Percentiles rank a stretch among this genome's conserved stretches.
Conservation (phyloP, 495 filamentous ascomycete species). For the Trypethelium eluteriae region DNA sequence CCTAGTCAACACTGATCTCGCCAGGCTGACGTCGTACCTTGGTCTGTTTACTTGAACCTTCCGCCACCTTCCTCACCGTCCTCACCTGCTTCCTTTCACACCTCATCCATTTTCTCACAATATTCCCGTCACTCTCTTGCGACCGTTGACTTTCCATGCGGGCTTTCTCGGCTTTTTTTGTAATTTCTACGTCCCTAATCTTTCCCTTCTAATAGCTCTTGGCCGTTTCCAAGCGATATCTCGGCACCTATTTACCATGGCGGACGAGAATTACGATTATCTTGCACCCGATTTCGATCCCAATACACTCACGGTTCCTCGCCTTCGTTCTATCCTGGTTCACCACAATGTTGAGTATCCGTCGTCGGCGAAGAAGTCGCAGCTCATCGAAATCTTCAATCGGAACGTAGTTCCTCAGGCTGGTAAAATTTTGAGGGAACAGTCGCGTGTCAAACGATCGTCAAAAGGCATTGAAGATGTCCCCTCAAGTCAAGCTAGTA, state of each 20-base stretch:
- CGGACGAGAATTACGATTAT: conserved; percentile 51
- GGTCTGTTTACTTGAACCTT: background rate
- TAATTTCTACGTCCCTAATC: background rate
- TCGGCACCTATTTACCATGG: background rate
- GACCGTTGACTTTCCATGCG: background rate
- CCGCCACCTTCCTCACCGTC: background rate
- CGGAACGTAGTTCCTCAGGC: conserved; percentile 70
- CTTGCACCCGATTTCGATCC: conserved; percentile 80
- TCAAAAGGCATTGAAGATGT: conserved; percentile 79
- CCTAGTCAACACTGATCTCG: background rate
- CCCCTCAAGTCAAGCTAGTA: conserved; percentile 49
- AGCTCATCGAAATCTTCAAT: conserved; percentile 77
- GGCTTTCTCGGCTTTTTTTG: background rate
- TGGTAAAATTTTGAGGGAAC: conserved; percentile 62
- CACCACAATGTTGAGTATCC: conserved; percentile 78
- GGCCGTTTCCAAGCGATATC: background rate
- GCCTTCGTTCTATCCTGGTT: conserved; percentile 80
- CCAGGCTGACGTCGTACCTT: background rate
- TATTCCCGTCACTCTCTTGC: background rate
- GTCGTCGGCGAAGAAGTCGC: conserved; percentile 75
- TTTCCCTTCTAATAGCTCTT: background rate
- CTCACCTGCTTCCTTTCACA: background rate
- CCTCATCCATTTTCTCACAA: background rate
- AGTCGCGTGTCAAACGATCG: conserved; percentile 67
- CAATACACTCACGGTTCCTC: conserved; percentile 69